Base-by-base conservation (phyloP, 352 stramenopile genomes). In the Globisporangium camurandrum region DNA sequence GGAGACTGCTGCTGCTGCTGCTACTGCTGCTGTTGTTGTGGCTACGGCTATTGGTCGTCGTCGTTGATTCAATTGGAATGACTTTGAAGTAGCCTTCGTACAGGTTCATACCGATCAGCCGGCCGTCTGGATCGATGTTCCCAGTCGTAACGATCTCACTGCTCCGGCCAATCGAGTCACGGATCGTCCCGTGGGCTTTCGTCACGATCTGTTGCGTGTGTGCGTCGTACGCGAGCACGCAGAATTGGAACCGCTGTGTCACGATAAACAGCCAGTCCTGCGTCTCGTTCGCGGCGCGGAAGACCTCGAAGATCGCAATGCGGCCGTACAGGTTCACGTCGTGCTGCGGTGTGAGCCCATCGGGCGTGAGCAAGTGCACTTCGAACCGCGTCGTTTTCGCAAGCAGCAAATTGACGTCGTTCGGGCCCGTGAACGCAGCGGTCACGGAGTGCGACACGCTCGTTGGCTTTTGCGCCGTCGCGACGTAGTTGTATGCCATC, bases 71-170 rank as follows among this genome's bases (percentile, higher is more conserved):
- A 54, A 96, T 93, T 39, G 84, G 84, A 47, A 93, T 91, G 14
- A 95, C 76, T 51, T 95, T 95, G 49, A 95, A 95, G 61, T 95
- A 93, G 8, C 84, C 81, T 61, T 96, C 86, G 64, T 95, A 96
- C 37, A 96, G 54, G 59, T 96, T 93, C 80, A 97, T 94, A 34
- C 84, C 84, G 57, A 96, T 93, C 5, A 95, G 57, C 2, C 83
- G 69, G 17, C 83, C 75, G 33, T 94, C 81, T 0, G 84, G 83
- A 49, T 95, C 83, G 50, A 95, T 89, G 53, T 95, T 95, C 38
- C 80, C 84, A 42, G 79, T 90, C 5, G 87, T 93, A 30, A 93
- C 76, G 51, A 92, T 86, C 61, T 95, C 84, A 54, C 79, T 95
- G 51, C 82, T 93, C 51, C 83, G 76, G 5, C 86, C 86, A 51